Base-by-base conservation (phyloP, 345 rosid species). In the Psidium friedrichsthalianum region DNA sequence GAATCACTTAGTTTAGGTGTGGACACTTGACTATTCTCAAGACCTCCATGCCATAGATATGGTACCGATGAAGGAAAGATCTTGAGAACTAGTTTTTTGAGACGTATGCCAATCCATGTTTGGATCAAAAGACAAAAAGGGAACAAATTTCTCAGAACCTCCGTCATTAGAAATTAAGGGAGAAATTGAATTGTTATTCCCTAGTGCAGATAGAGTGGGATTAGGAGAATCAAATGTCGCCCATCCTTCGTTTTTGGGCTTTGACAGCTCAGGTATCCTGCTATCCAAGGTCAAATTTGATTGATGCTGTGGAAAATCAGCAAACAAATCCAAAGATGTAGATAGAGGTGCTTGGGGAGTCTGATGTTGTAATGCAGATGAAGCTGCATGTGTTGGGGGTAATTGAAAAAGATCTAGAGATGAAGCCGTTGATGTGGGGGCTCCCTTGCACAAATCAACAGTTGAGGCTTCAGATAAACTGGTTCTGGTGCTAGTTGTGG, bases 161-260 rank as follows among this genome's bases (percentile, higher is more conserved):
- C 87, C 94, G 57, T 86, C 84, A 42, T 86, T 61, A 24, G 90
- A 86, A 83, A 84, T 80, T 83, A 87, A 58, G 54, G 91, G 85
- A 90, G 88, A 81, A 44, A 86, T 61, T 74, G 83, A 56, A 88
- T 83, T 88, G 86, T 69, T 88, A 83, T 83, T 83, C 85, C 87
- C 92, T 47, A 87, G 84, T 42, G 57, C 64, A 47, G 93, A 87
- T 82, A 89, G 61, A 83, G 88, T 88, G 69, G 93, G 91, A 69
- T 90, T 85, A 86, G 93, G 88, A 53, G 89, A 92, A 85, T 95
- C 98, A 91, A 97, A 97, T 74, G 96, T 96, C 56, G 99, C 98
- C 99, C 99, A 97, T 86, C 98, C 99, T 88, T 93, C 95, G 87
- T 93, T 90, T 86, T 91, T 92, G 51, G 96, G 86, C 9, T 82